Evolutionary conservation across 805 yeast species (phyloP), one percentile per base, ranked within the genome.

Genomic region (Pichia manshurica): DNA sequence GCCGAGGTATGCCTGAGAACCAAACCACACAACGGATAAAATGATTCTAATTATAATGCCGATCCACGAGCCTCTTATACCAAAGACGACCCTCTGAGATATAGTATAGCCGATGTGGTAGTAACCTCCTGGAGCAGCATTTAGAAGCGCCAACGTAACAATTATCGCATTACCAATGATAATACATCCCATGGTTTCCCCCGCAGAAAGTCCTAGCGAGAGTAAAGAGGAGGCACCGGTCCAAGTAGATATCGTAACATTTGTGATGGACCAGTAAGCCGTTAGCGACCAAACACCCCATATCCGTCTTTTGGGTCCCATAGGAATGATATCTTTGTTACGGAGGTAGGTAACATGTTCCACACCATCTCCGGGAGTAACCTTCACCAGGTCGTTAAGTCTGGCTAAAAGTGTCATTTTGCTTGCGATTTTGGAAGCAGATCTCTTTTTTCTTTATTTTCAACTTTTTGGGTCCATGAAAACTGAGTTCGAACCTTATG

Each of bases 51-150:
- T 68, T 12, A 66, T 50, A 32, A 75, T 60, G n/a, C 73, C 72
- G 25, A 73, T 43, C 42, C 57, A 64, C 4, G 75, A 64, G 1
- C 78, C 77, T 46, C 62, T 58, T 33, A 74, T 62, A 3, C 80
- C 79, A 59, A 71, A 74, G 2, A 72, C 61, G 47, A 66, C 65
- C 44, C 79, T 59, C 23, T 67, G 64, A 42, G 64, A 65, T 12
- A 75, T 65, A 5, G 78, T 68, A 53, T 64, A 75, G 0, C 79
- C 78, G 42, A 75, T 66, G 53, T 73, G 76, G 65, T 69, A 75
- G 44, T 74, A 70, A 12, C 61, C 54, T 39, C 80, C 79, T 1
- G 75, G 76, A 40, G 63, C 65, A 19, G 74, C 69, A 54, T 74
- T 74, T 9, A 74, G 65, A 32, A 70, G 49, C 5, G 78, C 70